Conservation (phyloP, 805 yeast genomes). For the Wickerhamomyces strasburgensis region DNA sequence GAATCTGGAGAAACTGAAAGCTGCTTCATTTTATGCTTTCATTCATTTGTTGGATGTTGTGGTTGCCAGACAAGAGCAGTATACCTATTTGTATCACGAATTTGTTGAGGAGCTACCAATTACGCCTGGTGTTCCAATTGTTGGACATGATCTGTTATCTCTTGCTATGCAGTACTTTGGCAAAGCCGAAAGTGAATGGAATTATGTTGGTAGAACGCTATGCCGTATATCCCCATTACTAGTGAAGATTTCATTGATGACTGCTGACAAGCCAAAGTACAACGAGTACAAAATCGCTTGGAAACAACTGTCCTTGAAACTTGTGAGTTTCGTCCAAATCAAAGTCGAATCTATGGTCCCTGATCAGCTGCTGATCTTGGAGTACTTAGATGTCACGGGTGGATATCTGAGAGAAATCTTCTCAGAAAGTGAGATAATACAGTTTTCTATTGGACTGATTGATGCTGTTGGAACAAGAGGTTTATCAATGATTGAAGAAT, state of each 20-base stretch:
- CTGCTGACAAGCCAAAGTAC: slow-evolving; percentile 19
- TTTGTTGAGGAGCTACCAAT: slow-evolving; percentile 33
- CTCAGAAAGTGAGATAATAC: slow-evolving; percentile 35
- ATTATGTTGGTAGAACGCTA: slow-evolving; percentile 54
- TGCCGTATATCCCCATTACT: slow-evolving; percentile 55
- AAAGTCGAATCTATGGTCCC: slow-evolving; percentile 43
- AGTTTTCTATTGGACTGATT: slow-evolving; percentile 40
- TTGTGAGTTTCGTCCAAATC: slow-evolving; percentile 41
- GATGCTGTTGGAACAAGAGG: slow-evolving; percentile 56
- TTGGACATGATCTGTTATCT: slow-evolving; percentile 47
- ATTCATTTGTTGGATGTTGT: slow-evolving; percentile 59
- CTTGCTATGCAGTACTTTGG: slow-evolving; percentile 43
- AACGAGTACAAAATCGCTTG: slow-evolving; percentile 26
- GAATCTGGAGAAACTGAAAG: slow-evolving; percentile 24
- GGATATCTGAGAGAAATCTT: slow-evolving; percentile 37
- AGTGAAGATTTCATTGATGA: slow-evolving; percentile 36
- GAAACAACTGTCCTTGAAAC: slow-evolving; percentile 28
- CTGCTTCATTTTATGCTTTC: slow-evolving; percentile 47
- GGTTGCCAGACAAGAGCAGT: slow-evolving; percentile 62
- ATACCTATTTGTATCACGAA: slow-evolving; percentile 49
- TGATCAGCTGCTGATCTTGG: slow-evolving; percentile 62
- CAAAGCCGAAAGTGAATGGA: slow-evolving; percentile 53
- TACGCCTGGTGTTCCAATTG: slow-evolving; percentile 31
- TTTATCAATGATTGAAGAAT: slow-evolving; percentile 25
- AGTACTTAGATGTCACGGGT: slow-evolving; percentile 52